These are phyloP conservation scores for Lipomyces yamanashiensis DNA, from an alignment of 805 yeast species.

Conservation along the genomic window DNA sequence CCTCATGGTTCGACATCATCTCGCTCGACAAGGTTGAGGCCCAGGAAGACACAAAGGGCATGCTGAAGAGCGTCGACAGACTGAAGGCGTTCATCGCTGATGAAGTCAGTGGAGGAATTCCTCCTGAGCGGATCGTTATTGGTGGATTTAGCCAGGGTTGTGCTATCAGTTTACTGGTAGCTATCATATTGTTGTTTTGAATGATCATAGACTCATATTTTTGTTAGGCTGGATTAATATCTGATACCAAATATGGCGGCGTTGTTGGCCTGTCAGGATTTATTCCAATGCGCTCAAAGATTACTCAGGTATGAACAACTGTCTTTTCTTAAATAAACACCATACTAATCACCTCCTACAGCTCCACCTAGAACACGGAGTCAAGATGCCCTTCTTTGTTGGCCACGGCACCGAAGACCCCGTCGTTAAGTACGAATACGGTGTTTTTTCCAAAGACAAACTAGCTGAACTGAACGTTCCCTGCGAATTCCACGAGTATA, in stretches of 20 bases:
- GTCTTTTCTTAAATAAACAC: no score
- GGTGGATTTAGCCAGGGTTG: constrained; percentile 98
- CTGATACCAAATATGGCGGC: constrained; percentile 74
- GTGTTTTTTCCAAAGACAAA: constrained; percentile 51
- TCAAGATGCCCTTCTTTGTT: constrained; percentile 75
- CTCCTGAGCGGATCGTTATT: constrained; percentile 63
- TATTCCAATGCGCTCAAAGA: constrained; percentile 46
- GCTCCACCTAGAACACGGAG: constrained; percentile 50
- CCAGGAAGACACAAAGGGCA: constrained; percentile 48
- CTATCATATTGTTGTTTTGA: constrained; percentile 3
- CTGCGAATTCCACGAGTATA: constrained; percentile 57
- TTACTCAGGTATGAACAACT: constrained; percentile 32
- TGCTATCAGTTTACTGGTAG: constrained; percentile 66
- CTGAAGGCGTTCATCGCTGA: constrained; percentile 43
- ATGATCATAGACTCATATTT: not conserved
- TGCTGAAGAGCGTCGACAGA: constrained; percentile 43
- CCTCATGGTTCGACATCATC: constrained; percentile 71
- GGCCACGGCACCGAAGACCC: constrained; percentile 88
- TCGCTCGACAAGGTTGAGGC: constrained; percentile 41
- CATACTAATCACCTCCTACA: constrained; percentile 1
- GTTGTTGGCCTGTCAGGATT: constrained; percentile 79
- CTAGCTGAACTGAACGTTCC: constrained; percentile 56
- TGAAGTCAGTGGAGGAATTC: constrained; percentile 46
- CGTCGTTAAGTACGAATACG: constrained; percentile 55
- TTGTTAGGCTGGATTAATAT: constrained; percentile 50